Evolutionary conservation across 805 yeast species (phyloP).

Genomic region (Teunomyces cretensis): DNA sequence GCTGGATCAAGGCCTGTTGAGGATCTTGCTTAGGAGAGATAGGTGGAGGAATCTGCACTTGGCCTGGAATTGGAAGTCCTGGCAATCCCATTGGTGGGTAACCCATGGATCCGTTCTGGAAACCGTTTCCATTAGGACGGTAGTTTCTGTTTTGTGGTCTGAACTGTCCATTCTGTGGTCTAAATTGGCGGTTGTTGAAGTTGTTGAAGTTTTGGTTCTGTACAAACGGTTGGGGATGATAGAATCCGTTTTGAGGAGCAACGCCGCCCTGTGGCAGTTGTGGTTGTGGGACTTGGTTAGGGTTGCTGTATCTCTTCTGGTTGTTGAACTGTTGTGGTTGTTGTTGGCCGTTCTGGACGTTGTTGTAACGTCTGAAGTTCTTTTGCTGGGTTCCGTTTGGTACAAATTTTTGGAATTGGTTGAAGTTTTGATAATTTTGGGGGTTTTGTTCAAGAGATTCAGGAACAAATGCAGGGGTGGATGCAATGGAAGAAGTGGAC

Average conservation of each 20-base stretch:
- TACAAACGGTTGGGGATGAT: constrained; percentile 32
- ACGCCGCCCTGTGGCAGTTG: constrained; percentile 3
- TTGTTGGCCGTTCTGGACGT: constrained; percentile 17
- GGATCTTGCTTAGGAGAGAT: constrained; percentile 49
- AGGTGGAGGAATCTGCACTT: constrained; percentile 43
- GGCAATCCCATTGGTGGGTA: constrained; percentile 4
- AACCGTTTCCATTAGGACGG: constrained; percentile 15
- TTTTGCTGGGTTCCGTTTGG: constrained; percentile 19
- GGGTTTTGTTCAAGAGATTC: constrained; percentile 6
- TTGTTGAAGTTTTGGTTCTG: constrained; percentile 23
- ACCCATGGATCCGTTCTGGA: constrained; percentile 20
- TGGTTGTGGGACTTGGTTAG: constrained; percentile 17
- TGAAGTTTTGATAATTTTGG: constrained; percentile 11
- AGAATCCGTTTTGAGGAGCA: constrained; percentile 21
- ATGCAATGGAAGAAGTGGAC: constrained; percentile 1
- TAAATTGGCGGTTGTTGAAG: constrained; percentile 28
- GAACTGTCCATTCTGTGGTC: constrained; percentile 18
- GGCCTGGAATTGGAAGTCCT: constrained; percentile 14
- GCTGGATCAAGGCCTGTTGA: constrained; percentile 48
- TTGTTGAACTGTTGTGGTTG: constrained; percentile 11
- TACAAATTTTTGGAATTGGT: constrained; percentile 13
- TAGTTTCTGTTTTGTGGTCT: constrained; percentile 18
- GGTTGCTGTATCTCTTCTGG: constrained; percentile 15
- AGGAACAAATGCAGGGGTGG: constrained; percentile 3
- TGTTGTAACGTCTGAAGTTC: constrained; percentile 28